A percentile compares a stretch with the other conserved stretches of the same genome.
These are phyloP conservation scores for Phtheirospermum japonicum DNA, from an alignment of 257 asterid genomes.

Conservation along the genomic window DNA sequence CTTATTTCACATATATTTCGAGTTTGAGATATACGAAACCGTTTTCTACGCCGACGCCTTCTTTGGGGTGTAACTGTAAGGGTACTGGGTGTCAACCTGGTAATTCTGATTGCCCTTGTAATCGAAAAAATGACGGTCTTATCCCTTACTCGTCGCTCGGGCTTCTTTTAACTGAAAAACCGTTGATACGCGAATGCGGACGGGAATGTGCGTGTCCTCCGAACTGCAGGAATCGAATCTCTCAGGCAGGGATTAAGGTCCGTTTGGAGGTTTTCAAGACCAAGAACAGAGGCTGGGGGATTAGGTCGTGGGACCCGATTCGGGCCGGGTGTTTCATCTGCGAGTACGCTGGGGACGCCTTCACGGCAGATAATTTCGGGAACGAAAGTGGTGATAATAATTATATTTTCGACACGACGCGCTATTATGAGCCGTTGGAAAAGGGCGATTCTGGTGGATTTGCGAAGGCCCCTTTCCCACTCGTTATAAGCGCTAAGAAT, in stretches of 20 bases:
- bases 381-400: slow-evolving; percentile 46
- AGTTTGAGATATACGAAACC: slow-evolving; percentile 55
- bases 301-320: slow-evolving; percentile 94
- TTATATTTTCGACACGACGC: slow-evolving; percentile 75
- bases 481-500: slow-evolving; percentile 59
- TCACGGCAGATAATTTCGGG: slow-evolving; percentile 42
- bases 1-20: slow-evolving; percentile 73
- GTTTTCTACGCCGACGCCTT: slow-evolving; percentile 39
- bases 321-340: slow-evolving; percentile 82
- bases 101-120: slow-evolving; percentile 60
- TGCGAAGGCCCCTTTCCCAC: slow-evolving; percentile 59
- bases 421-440: slow-evolving; percentile 60
- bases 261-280: slow-evolving; percentile 87
- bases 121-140: slow-evolving; percentile 53
- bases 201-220: slow-evolving; percentile 69
- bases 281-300: slow-evolving; percentile 89
- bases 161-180: slow-evolving; percentile 52
- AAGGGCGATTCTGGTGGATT: slow-evolving; percentile 38
- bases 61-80: slow-evolving; percentile 58
- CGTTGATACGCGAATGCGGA: slow-evolving; percentile 74
- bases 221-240: slow-evolving; percentile 64
- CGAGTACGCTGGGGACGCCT: slow-evolving; percentile 88
- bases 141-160: slow-evolving; percentile 68
- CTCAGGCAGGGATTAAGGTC: slow-evolving; percentile 68
- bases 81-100: slow-evolving; percentile 87